Percentiles rank a stretch among this genome's conserved stretches.
These are phyloP conservation scores for Endoconidiophora polonica DNA, from an alignment of 2,329 filamentous ascomycete genomes.

Conservation along the genomic window DNA sequence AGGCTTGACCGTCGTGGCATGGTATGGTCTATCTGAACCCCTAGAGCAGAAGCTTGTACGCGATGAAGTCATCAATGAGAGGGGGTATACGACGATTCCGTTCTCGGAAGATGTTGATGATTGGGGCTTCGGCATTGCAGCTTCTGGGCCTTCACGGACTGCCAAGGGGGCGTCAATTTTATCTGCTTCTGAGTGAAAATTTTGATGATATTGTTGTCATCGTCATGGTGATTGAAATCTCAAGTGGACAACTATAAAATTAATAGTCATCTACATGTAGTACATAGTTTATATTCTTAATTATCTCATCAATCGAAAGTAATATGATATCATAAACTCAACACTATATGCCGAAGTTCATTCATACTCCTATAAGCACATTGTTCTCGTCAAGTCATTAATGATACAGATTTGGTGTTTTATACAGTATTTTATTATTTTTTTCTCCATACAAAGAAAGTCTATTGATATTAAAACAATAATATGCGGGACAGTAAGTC, in stretches of 20 bases:
- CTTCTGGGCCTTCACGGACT: not conserved
- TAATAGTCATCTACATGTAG: too few species aligned
- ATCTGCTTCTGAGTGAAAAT: not conserved
- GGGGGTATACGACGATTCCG: conserved; percentile 9
- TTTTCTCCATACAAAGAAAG: not conserved
- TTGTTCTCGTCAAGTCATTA: too few species aligned
- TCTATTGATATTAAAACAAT: conserved; percentile 10
- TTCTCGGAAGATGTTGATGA: not conserved
- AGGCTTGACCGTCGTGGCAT: conserved; percentile 48
- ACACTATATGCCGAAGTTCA: too few species aligned
- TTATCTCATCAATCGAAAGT: too few species aligned
- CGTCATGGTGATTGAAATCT: too few species aligned
- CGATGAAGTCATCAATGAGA: conserved; percentile 6
- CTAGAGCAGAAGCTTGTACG: conserved; percentile 1
- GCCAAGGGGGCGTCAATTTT: not conserved
- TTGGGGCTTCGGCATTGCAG: not conserved
- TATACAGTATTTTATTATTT: not conserved
- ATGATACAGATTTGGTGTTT: not conserved
- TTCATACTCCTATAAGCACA: too few species aligned
- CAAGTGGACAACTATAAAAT: too few species aligned
- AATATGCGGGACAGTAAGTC: conserved; percentile 3
- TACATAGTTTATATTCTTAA: too few species aligned
- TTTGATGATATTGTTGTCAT: not conserved
- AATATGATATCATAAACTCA: too few species aligned
- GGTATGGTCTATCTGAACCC: conserved; percentile 20